Evolutionary conservation across 257 asterid genomes (phyloP).

Genomic region (Nicotiana tabacum): DNA sequence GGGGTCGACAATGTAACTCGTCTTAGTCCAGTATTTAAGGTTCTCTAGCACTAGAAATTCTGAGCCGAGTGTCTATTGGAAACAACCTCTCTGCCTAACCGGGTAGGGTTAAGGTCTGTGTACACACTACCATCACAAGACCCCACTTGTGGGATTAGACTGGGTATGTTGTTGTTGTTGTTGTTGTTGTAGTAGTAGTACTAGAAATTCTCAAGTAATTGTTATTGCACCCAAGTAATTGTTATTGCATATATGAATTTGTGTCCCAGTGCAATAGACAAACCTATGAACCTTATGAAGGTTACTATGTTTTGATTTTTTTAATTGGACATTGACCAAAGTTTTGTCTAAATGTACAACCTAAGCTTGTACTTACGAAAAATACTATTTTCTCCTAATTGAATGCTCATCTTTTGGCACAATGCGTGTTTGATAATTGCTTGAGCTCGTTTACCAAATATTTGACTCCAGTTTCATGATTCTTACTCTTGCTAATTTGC

Average conservation of each 20-base stretch:
- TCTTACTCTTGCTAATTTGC: not conserved
- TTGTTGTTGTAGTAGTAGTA: no score
- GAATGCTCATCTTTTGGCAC: not conserved
- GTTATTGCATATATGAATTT: not conserved
- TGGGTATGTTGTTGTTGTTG: no score
- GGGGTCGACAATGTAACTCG: no score
- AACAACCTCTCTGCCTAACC: no score
- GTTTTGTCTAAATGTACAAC: not conserved
- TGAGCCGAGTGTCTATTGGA: no score
- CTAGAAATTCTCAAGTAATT: not conserved
- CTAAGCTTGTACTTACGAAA: not conserved
- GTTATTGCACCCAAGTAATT: not conserved
- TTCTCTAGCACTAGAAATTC: no score
- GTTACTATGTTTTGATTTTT: not conserved
- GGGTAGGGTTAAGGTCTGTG: no score
- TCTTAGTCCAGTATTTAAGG: no score
- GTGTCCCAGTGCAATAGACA: not conserved
- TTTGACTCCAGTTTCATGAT: not conserved
- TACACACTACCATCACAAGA: no score
- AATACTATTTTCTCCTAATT: no score
- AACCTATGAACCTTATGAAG: not conserved
- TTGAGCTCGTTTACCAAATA: not conserved
- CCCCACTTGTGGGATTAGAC: no score
- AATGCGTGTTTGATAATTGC: not conserved
- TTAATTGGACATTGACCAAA: not conserved